Conservation (phyloP, 306 rosid genomes). For the Sesbania bispinosa region DNA sequence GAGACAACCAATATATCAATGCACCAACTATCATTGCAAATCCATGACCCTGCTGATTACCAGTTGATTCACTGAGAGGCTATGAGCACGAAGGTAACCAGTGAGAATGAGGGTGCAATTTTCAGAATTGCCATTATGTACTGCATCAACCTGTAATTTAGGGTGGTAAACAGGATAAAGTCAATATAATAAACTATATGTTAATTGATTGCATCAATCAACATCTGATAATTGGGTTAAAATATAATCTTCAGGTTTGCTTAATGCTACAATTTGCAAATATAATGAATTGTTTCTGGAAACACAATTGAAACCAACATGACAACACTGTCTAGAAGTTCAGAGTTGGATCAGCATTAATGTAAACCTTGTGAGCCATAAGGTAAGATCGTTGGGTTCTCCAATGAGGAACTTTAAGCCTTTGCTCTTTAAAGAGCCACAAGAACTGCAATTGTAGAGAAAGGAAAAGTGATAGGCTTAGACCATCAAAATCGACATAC, state of each 20-base stretch:
- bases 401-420: constrained; percentile 85
- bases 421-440: constrained; percentile 91
- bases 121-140: constrained; percentile 40
- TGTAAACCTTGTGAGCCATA: constrained; percentile 70
- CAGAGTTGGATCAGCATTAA: constrained; percentile 17
- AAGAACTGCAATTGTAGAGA: constrained; percentile 63
- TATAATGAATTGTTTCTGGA: not conserved
- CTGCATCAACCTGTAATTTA: constrained; percentile 56
- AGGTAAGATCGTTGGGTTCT: constrained; percentile 75
- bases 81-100: constrained; percentile 68
- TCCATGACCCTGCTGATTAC: constrained; percentile 38
- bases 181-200: not conserved
- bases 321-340: not conserved
- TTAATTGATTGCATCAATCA: constrained; percentile 14
- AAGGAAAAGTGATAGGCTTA: not conserved
- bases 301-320: not conserved
- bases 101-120: constrained; percentile 71
- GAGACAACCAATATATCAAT: constrained; percentile 23
- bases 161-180: not conserved
- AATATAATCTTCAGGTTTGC: not conserved
- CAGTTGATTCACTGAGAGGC: constrained; percentile 90
- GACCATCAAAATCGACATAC: constrained; percentile 12
- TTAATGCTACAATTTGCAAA: not conserved
- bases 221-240: not conserved
- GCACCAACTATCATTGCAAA: too few relatives aligned